Evolutionary conservation across 441 rosid species (phyloP), one percentile per base, ranked within the genome.

Genomic region (Manihot esculenta): DNA sequence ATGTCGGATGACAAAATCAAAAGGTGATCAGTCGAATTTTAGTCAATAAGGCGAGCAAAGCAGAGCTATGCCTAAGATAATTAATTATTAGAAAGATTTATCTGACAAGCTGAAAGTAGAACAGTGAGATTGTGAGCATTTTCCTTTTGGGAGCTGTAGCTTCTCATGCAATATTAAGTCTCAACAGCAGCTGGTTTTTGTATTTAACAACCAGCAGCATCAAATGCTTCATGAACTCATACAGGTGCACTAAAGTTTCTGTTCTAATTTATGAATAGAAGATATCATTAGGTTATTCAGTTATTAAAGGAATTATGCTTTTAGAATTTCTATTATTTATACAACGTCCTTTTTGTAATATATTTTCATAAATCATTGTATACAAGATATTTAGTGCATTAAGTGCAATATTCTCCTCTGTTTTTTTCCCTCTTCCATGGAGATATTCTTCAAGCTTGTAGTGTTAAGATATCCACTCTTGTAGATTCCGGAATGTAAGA

Each of bases 21-120:
- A 76, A 74, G 69, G 42, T 56, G 69, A 70, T 66, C 81, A 57
- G 20, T 72, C 64, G 47, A 64, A 38, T 7, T 42, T 38, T 42
- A 67, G 68, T 49, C 69, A 62, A 20, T 71, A 66, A 67, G 66
- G 62, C 64, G 76, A 71, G 64, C 79, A 74, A 71, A 62, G 51
- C 13, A 33, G 62, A 68, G 71, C 68, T 45, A 54, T 45, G 67
- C 63, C 80, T 61, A 75, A 49, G 74, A 38, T 5, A 38, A 38
- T n/a, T n/a, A n/a, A n/a, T 26, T 94, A 82, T 75, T 85, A 74
- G 75, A 87, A 86, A 64, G 89, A 83, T 76, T 92, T 79, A 79
- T 85, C 47, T 82, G 66, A 66, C 84, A 81, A 78, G 86, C 88
- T 78, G 93, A 91, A 78, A 82, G 82, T 24, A 86, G 90, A 80